These are phyloP conservation scores for Hyphopichia buzzinii DNA, from an alignment of 1,139 yeast genomes.

Conservation along the genomic window DNA sequence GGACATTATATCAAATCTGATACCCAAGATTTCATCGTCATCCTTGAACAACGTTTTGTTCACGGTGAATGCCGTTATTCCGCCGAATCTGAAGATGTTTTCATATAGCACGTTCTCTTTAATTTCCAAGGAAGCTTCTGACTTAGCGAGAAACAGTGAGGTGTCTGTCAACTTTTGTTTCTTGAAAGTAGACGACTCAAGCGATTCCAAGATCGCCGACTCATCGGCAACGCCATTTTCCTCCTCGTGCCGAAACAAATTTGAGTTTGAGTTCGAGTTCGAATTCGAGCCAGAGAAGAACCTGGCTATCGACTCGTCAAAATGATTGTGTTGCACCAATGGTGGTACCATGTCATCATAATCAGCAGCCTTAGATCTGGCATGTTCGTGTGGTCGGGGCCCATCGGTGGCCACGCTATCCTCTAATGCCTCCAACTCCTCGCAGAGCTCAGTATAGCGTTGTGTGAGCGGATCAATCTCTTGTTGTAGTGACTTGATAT, in stretches of 20 bases:
- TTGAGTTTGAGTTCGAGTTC: too few relatives aligned
- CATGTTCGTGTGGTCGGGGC: neutral
- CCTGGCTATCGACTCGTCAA: constrained; percentile 27
- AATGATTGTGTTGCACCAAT: constrained; percentile 24
- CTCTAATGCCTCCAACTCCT: constrained; percentile 6
- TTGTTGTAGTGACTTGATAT: constrained; percentile 4
- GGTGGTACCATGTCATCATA: constrained; percentile 8
- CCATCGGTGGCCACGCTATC: neutral
- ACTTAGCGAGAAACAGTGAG: constrained; percentile 5
- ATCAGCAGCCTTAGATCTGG: constrained; percentile 6
- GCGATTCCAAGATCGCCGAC: neutral
- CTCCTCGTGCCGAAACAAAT: neutral
- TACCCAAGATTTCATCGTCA: constrained; percentile 28
- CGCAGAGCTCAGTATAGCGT: neutral
- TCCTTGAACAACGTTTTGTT: constrained; percentile 23
- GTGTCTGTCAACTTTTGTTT: constrained; percentile 2
- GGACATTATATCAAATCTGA: constrained; percentile 37
- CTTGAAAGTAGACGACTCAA: neutral
- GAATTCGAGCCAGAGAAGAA: constrained; percentile 15
- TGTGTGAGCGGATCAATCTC: constrained; percentile 3
- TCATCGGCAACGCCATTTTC: neutral
- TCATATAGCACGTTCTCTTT: constrained; percentile 36
- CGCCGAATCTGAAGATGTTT: constrained; percentile 36
- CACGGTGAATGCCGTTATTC: constrained; percentile 43
- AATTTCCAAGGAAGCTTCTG: constrained; percentile 17